A percentile compares a stretch with the other conserved stretches of the same genome.
phyloP scores from a whole-genome alignment of 108 stramenopile species.

The Cyclotella distinguenda region DNA sequence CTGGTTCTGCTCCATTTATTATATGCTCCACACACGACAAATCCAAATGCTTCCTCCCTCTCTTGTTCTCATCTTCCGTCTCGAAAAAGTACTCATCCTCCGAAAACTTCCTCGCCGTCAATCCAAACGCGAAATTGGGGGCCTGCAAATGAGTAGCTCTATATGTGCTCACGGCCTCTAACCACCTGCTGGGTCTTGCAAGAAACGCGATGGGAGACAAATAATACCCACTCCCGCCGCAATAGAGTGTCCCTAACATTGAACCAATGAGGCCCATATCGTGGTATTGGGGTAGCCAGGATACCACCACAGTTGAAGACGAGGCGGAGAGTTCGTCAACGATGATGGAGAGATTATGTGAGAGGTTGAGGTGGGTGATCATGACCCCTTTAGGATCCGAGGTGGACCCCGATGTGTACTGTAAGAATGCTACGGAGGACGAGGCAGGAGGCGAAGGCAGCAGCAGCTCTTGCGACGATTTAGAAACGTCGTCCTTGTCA shows the following conservation, averaged over 20 bases:
- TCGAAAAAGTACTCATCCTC: slow-evolving; percentile 29
- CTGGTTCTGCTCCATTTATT: slow-evolving; percentile 98
- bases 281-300: slow-evolving; percentile 99
- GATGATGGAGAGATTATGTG: slow-evolving; percentile 91
- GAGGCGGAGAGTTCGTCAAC: slow-evolving; percentile 74
- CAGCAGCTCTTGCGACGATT: slow-evolving; percentile 1
- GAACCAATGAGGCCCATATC: slow-evolving; percentile 99
- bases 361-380: slow-evolving; percentile 85
- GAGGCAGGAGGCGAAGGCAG: slow-evolving; percentile 22
- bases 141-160: slow-evolving; percentile 95
- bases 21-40: slow-evolving; percentile 86
- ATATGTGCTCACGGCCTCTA: slow-evolving; percentile 77
- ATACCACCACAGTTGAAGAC: slow-evolving; percentile 86
- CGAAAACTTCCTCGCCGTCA: slow-evolving; percentile 88
- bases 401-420: slow-evolving; percentile 97
- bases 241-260: slow-evolving; percentile 89
- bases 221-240: slow-evolving; percentile 96
- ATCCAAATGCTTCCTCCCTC: slow-evolving; percentile 52
- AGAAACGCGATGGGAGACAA: slow-evolving; percentile 95
- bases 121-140: slow-evolving; percentile 96
- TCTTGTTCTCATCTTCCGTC: slow-evolving; percentile 10
- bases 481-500: slow-evolving; percentile 44
- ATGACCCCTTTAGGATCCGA: slow-evolving; percentile 95
- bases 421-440: slow-evolving; percentile 88
- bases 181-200: slow-evolving; percentile 92